These are phyloP conservation scores for Solanum rostratum DNA, from an alignment of 257 asterid species.

Conservation along the genomic window DNA sequence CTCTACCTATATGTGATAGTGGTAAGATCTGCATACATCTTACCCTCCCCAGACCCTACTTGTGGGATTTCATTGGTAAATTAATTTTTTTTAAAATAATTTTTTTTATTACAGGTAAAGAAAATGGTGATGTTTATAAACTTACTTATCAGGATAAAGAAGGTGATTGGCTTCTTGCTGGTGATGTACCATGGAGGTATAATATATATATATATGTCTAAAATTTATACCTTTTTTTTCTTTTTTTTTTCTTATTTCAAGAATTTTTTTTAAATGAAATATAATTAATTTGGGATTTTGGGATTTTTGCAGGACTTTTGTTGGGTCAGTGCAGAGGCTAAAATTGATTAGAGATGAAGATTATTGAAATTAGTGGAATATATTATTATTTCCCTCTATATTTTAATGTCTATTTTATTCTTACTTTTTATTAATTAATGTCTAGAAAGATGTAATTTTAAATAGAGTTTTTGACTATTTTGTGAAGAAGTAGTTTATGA, in stretches of 20 bases:
- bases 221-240: no score
- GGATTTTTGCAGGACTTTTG: slow-evolving; percentile 34
- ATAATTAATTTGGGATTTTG: neutral
- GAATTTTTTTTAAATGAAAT: neutral
- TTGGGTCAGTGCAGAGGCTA: slow-evolving; percentile 34
- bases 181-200: slow-evolving; percentile 61
- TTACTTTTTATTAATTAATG: neutral
- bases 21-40: no score
- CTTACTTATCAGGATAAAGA: slow-evolving; percentile 48
- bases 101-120: slow-evolving; percentile 17
- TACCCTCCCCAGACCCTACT: no score
- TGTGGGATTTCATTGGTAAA: no score
- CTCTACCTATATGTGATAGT: no score
- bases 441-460: neutral
- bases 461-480: neutral
- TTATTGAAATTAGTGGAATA: neutral
- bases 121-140: slow-evolving; percentile 22
- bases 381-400: neutral
- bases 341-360: slow-evolving; percentile 31
- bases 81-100: neutral
- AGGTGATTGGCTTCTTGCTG: slow-evolving; percentile 60
- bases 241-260: neutral
- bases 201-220: no score
- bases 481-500: neutral
- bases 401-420: neutral